These are phyloP conservation scores for Pseudogymnoascus sp. DNA, from an alignment of 2,329 filamentous ascomycete genomes.

Conservation along the genomic window DNA sequence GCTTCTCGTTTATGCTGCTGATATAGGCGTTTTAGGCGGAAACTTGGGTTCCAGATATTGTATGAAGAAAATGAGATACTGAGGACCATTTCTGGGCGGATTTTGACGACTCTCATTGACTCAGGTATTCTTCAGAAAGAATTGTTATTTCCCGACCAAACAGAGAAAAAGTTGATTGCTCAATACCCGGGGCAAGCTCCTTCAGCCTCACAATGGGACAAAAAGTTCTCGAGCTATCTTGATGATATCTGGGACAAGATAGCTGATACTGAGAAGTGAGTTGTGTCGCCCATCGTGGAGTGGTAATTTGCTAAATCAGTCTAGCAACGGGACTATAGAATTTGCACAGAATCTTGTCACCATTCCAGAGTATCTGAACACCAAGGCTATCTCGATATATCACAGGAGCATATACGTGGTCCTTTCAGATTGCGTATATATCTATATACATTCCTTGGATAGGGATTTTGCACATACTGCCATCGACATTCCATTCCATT, in stretches of 20 bases:
- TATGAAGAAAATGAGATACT: conserved; percentile 2
- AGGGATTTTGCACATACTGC: not conserved
- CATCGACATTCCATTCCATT: not conserved
- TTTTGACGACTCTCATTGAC: not conserved
- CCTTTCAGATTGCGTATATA: not conserved
- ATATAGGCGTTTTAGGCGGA: not conserved
- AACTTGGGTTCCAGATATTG: not conserved
- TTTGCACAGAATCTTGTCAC: conserved; percentile 3
- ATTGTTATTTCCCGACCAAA: not conserved
- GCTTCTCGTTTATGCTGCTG: not conserved
- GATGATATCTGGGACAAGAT: not conserved
- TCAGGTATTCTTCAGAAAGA: not conserved
- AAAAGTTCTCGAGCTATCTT: conserved; percentile 1
- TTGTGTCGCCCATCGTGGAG: not conserved
- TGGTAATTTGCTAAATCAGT: not conserved
- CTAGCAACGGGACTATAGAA: not conserved
- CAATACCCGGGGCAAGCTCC: not conserved
- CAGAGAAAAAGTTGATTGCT: not conserved
- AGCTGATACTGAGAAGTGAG: not conserved
- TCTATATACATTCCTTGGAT: not conserved
- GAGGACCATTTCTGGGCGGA: not conserved
- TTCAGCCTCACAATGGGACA: conserved; percentile 8
- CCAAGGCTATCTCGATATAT: not conserved
- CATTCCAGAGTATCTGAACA: not conserved
- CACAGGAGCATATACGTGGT: not conserved